Base-by-base conservation (phyloP, 148 eudicot species). In the Diospyros kaki region DNA sequence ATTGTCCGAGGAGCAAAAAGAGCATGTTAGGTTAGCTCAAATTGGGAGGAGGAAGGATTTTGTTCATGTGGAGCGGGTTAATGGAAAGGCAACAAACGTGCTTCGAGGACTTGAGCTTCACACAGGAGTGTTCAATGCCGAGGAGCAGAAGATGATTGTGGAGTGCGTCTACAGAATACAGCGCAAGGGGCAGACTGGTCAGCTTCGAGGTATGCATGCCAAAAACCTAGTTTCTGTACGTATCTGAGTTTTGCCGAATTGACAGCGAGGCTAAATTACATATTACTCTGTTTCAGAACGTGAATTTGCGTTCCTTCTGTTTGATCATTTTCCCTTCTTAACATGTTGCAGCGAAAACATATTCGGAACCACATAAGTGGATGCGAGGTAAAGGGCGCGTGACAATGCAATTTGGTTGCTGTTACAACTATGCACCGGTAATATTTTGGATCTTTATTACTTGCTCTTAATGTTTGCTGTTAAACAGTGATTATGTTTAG, bases 71-170 rank as follows among this genome's bases (percentile, higher is more conserved):
- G 97, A 94, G 87, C 89, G 92, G 75, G 76, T 93, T 50, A 80
- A 91, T 48, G 91, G 91, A 68, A 96, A 86, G 74, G 1, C 82
- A 15, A 84, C 81, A 11, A 93, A 96, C 84, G 87, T 96, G 75
- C 78, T 96, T 15, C 86, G 93, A n/a, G 98, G 99, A 3, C 86
- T 96, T 53, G 99, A 96, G 93, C 85, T 96, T 68, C 99, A 93
- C 73, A 82, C 86, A 2, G 90, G 90, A 72, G 93, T 92, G 64
- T 91, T 96, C 77, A 96, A 98, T 79, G 94, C 91, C 59, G 93
- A 76, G n/a, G 97, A 93, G 78, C 99, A 96, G 86, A 89, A 81
- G 67, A 86, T 86, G 83, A 93, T 96, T 48, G 98, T 90, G 71
- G 85, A 85, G 65, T 87, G 50, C 74, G 83, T 96, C 38, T 88